Conservation (phyloP, 306 rosid genomes). For the Vicia villosa region DNA sequence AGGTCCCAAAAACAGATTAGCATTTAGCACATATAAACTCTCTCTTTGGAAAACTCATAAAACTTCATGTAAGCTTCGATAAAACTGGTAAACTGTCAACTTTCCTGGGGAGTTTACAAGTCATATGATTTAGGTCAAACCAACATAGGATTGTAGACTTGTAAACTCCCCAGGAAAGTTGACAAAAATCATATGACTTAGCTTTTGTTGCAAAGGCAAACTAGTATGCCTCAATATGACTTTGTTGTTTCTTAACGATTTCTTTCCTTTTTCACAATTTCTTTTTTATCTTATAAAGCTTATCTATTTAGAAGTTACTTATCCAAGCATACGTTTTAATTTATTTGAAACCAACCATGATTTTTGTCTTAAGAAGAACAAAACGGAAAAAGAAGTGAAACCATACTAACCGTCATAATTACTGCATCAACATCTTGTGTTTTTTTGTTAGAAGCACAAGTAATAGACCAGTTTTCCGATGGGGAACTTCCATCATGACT, state of each 20-base stretch:
- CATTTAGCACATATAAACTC: neutral
- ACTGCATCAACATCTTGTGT: conserved; percentile 64
- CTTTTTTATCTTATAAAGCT: too few relatives aligned
- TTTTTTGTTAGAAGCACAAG: conserved; percentile 47
- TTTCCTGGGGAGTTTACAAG: neutral
- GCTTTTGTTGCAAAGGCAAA: neutral
- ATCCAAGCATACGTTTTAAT: neutral
- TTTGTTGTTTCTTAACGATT: neutral
- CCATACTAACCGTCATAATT: conserved; percentile 81
- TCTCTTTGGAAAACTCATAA: neutral
- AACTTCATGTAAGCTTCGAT: neutral
- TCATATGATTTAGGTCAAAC: too few relatives aligned
- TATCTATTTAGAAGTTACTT: neutral
- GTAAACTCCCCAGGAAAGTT: too few relatives aligned
- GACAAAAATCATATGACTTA: neutral
- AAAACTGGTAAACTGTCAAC: neutral
- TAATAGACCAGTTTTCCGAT: conserved; percentile 71
- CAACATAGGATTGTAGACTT: too few relatives aligned
- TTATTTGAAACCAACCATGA: neutral
- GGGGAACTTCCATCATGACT: conserved; percentile 50
- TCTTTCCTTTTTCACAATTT: neutral
- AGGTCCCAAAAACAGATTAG: neutral
- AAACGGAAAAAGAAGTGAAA: conserved; percentile 23
- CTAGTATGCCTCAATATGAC: neutral
- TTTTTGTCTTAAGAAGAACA: neutral